A percentile compares a stretch with the other conserved stretches of the same genome.
phyloP scores from a whole-genome alignment of 1,284 basidiomycete genomes.

The Rhodotorula sp. region DNA sequence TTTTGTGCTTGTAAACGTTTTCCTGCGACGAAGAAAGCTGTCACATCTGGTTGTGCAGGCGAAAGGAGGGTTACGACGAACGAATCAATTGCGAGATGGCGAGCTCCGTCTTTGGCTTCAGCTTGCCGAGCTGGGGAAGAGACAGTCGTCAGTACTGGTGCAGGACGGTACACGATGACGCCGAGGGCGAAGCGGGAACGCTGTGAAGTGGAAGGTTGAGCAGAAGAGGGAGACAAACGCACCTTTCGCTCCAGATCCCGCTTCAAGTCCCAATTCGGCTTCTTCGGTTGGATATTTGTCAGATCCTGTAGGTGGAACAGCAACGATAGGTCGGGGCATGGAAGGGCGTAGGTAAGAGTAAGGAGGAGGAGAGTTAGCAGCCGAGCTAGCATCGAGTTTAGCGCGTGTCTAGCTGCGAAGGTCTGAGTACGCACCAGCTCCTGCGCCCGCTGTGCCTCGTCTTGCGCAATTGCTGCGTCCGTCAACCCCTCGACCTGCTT shows the following conservation, averaged over 20 bases:
- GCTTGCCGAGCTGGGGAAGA: constrained; percentile 61
- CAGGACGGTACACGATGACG: too few relatives aligned
- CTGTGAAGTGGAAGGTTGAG: neutral
- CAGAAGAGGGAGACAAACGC: neutral
- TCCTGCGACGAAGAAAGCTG: neutral
- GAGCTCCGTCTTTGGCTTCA: constrained; percentile 88
- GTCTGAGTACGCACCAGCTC: constrained; percentile 67
- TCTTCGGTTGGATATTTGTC: constrained; percentile 93
- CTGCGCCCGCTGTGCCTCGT: constrained; percentile 75
- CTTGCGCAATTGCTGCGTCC: constrained; percentile 76
- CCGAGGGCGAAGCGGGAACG: neutral
- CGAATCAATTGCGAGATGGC: constrained; percentile 89
- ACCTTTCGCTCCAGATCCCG: constrained; percentile 79
- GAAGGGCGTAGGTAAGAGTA: neutral
- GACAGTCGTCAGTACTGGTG: neutral
- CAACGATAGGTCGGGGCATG: too few relatives aligned
- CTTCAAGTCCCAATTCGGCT: constrained; percentile 96
- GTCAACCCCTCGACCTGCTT: constrained; percentile 78
- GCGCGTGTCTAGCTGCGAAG: neutral
- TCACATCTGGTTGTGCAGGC: neutral
- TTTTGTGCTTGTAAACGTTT: constrained; percentile 39
- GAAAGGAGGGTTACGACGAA: constrained; percentile 48
- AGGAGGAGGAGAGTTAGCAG: neutral
- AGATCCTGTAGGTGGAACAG: constrained; percentile 64
- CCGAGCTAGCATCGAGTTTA: neutral